Evolutionary conservation across 345 rosid species (phyloP).

Genomic region (Eucalyptus viminalis): DNA sequence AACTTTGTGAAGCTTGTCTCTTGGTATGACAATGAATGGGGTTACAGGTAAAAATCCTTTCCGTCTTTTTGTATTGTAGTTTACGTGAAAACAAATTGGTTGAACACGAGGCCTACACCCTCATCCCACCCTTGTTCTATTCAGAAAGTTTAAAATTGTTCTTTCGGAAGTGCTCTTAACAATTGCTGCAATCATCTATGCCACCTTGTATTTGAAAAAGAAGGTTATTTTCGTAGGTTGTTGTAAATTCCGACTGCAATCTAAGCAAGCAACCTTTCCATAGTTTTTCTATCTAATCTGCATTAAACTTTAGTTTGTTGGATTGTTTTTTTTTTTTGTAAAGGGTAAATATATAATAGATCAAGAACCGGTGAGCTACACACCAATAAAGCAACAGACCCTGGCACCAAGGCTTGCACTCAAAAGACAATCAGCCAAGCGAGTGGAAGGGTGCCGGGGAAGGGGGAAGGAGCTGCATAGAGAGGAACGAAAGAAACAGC

Average conservation of each 20-base stretch:
- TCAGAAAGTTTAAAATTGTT: background rate
- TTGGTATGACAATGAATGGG: conserved; percentile 52
- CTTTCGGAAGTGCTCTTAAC: background rate
- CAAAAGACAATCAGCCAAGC: no score
- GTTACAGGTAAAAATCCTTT: conserved; percentile 25
- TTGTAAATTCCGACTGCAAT: background rate
- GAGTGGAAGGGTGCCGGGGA: no score
- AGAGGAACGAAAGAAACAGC: no score
- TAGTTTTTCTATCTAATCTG: no score
- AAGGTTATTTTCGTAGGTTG: background rate
- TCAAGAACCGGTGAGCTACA: no score
- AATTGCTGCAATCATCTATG: background rate
- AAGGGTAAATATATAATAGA: no score
- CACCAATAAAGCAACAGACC: no score
- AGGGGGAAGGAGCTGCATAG: no score
- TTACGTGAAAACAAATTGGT: background rate
- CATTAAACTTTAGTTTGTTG: background rate
- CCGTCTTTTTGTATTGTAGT: background rate
- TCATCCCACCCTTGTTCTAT: background rate
- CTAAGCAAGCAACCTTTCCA: background rate
- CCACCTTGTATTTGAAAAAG: background rate
- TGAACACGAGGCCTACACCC: background rate
- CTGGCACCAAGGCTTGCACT: no score
- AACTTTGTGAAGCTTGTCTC: conserved; percentile 32
- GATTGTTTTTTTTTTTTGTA: no score